Evolutionary conservation across 2,329 filamentous ascomycete species (phyloP).

Genomic region (Pseudogymnoascus sp.): DNA sequence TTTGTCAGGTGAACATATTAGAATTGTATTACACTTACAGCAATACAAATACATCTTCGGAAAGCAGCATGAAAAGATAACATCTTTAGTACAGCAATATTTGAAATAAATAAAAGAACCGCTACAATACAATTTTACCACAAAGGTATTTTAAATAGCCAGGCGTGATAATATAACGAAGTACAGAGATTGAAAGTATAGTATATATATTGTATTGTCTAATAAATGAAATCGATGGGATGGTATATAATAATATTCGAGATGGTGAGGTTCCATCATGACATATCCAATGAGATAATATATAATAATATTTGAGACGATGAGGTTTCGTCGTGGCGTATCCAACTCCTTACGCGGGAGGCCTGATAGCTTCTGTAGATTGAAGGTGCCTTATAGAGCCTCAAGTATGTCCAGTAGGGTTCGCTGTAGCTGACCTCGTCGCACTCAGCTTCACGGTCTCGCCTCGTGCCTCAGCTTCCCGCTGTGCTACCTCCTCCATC

Average conservation of each 20-base stretch:
- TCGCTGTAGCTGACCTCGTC: neutral
- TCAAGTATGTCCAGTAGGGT: neutral
- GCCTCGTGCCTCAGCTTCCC: neutral
- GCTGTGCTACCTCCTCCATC: slow-evolving; percentile 17
- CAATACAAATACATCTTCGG: neutral
- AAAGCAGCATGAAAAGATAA: neutral
- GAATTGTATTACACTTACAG: neutral
- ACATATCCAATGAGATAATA: neutral
- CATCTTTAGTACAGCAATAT: neutral
- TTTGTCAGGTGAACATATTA: neutral
- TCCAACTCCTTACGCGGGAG: neutral
- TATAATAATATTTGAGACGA: neutral
- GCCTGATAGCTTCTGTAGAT: neutral
- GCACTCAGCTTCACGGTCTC: neutral
- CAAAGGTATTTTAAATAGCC: neutral
- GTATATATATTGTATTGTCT: neutral
- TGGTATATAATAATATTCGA: neutral
- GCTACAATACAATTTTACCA: neutral
- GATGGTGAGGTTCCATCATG: neutral
- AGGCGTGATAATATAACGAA: neutral
- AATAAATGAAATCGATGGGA: neutral
- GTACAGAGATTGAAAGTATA: neutral
- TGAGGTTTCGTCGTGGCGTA: neutral
- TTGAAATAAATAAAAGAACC: neutral
- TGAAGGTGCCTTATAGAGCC: neutral